These are phyloP conservation scores for Ogataea naganishii DNA, from an alignment of 805 yeast genomes.

Conservation along the genomic window DNA sequence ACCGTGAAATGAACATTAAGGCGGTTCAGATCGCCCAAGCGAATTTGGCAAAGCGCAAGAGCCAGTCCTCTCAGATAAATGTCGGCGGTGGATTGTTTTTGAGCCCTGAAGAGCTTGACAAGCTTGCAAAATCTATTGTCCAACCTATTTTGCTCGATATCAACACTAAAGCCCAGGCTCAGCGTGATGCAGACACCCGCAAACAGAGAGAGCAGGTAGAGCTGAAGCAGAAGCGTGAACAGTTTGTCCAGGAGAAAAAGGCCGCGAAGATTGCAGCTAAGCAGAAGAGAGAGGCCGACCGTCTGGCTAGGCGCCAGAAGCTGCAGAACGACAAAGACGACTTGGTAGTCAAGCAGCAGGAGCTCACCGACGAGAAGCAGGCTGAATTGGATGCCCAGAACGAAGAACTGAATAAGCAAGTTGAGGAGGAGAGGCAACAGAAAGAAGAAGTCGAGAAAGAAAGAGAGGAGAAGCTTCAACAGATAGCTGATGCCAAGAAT, in stretches of 20 bases:
- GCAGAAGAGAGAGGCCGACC: constrained; percentile 21
- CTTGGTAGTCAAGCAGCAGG: constrained; percentile 35
- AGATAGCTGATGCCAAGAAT: constrained; percentile 33
- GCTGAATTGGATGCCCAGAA: constrained; percentile 35
- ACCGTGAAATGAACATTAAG: constrained; percentile 41
- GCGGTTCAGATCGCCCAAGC: constrained; percentile 75
- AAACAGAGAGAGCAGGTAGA: constrained; percentile 30
- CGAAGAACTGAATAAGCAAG: constrained; percentile 30
- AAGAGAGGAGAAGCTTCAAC: constrained; percentile 35
- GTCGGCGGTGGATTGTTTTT: constrained; percentile 86
- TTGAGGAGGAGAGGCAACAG: constrained; percentile 29
- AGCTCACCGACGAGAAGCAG: constrained; percentile 28
- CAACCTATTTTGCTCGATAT: constrained; percentile 77
- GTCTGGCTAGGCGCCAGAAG: constrained; percentile 32
- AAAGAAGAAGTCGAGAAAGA: constrained; percentile 31
- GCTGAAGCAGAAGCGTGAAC: constrained; percentile 31
- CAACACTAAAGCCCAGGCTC: constrained; percentile 56
- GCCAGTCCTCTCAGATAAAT: constrained; percentile 38
- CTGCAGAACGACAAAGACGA: constrained; percentile 40
- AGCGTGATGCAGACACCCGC: constrained; percentile 48
- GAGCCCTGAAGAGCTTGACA: constrained; percentile 66
- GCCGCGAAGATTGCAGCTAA: constrained; percentile 28
- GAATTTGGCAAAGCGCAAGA: constrained; percentile 48
- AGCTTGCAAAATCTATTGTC: constrained; percentile 72
- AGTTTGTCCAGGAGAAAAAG: constrained; percentile 27